Percentiles rank a stretch among this genome's conserved stretches.
phyloP scores from a whole-genome alignment of 441 rosid species.

The Iberis amara region DNA sequence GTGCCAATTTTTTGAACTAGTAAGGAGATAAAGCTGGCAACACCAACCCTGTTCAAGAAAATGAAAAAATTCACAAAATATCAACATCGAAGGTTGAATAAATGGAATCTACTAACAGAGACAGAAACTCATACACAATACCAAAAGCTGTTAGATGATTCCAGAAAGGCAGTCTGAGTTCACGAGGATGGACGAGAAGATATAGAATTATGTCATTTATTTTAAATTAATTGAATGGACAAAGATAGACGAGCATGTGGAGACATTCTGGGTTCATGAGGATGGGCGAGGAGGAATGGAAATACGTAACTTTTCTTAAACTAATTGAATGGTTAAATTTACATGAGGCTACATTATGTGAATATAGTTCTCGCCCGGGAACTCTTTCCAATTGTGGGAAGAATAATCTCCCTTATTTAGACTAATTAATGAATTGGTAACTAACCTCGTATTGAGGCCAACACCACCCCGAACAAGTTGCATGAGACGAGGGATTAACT shows the following conservation, averaged over 20 bases:
- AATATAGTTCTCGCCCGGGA: constrained; percentile 3
- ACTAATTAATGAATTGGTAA: constrained; percentile 9
- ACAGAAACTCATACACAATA: background rate
- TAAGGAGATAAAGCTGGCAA: constrained; percentile 79
- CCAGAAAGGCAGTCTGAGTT: constrained; percentile 5
- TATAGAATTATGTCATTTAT: constrained; percentile 2
- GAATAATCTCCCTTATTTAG: constrained; percentile 3
- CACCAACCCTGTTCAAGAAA: constrained; percentile 70
- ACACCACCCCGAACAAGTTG: constrained; percentile 88
- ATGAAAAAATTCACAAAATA: constrained; percentile 10
- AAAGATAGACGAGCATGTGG: no score
- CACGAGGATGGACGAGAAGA: constrained; percentile 1
- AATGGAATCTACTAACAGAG: background rate
- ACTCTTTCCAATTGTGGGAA: constrained; percentile 6
- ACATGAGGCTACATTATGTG: constrained; percentile 15
- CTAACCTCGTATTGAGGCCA: constrained; percentile 96
- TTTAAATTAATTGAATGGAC: background rate
- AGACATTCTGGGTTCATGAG: constrained; percentile 1
- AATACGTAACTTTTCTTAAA: constrained; percentile 1
- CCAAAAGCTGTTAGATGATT: background rate
- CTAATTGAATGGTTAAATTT: constrained; percentile 1
- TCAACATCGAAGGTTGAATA: constrained; percentile 11
- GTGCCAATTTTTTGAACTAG: constrained; percentile 78
- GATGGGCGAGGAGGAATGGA: constrained; percentile 6
- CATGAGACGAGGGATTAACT: constrained; percentile 80